A percentile compares a stretch with the other conserved stretches of the same genome.
Conservation (phyloP, 495 filamentous ascomycete species). For the Podospora didyma region DNA sequence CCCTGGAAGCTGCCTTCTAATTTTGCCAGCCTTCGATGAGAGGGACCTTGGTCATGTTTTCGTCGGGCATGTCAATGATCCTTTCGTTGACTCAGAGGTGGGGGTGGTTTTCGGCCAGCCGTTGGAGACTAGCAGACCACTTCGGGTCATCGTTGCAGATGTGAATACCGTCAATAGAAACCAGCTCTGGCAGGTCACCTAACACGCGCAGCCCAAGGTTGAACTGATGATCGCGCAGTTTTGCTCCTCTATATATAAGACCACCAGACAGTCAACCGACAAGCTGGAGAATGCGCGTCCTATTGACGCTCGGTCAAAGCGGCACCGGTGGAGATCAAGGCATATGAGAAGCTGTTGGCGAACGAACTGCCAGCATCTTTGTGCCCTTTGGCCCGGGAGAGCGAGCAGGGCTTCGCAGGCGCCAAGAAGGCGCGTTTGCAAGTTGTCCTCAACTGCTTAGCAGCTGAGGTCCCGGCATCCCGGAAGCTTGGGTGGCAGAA, state of each 20-base stretch:
- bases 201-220: no score
- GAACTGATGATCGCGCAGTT: neutral
- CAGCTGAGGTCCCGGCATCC: neutral
- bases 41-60: no score
- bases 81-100: no score
- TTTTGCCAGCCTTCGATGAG: no score
- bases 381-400: neutral
- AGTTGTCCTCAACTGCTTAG: neutral
- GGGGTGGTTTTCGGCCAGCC: no score
- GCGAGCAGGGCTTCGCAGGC: neutral
- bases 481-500: slow-evolving; percentile 2
- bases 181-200: no score
- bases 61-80: no score
- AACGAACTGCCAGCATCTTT: neutral
- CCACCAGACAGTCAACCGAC: neutral
- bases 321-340: neutral
- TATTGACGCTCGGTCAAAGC: neutral
- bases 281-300: neutral
- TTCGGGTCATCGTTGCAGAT: no score
- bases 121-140: no score
- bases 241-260: neutral
- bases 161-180: no score
- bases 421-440: neutral
- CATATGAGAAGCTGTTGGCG: neutral
- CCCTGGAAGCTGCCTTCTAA: no score